Conservation (phyloP, 768 basidiomycete genomes). For the Suillus placidus region DNA sequence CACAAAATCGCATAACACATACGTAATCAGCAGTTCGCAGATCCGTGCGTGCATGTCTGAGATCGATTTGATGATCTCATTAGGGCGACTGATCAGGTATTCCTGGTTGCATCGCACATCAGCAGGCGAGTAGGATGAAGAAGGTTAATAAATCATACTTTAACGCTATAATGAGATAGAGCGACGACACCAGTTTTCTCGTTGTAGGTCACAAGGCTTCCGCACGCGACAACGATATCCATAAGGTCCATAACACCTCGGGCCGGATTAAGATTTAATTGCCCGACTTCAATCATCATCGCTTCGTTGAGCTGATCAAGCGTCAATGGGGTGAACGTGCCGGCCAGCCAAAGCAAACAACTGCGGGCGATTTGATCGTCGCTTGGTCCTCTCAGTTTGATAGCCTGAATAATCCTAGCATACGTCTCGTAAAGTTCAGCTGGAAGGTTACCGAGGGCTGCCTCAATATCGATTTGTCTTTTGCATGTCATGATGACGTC, state of each 20-base stretch:
- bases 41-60: background rate
- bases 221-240: background rate
- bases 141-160: background rate
- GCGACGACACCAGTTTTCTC: background rate
- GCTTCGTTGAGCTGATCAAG: constrained; percentile 4
- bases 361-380: background rate
- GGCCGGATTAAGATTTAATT: background rate
- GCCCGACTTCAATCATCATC: background rate
- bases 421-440: constrained; percentile 26
- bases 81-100: background rate
- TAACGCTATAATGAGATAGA: constrained; percentile 15
- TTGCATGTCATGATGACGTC: background rate
- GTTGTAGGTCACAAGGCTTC: constrained; percentile 6
- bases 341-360: constrained; percentile 2
- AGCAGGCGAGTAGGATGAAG: background rate
- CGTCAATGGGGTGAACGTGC: background rate
- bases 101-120: background rate
- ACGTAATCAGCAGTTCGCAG: background rate
- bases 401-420: constrained; percentile 19
- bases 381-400: constrained; percentile 2
- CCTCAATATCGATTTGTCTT: background rate
- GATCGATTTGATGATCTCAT: background rate
- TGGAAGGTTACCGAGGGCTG: constrained; percentile 15
- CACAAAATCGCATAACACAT: background rate
- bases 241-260: background rate